Evolutionary conservation across 148 eudicot genomes (phyloP).

Genomic region (Fagopyrum tataricum): DNA sequence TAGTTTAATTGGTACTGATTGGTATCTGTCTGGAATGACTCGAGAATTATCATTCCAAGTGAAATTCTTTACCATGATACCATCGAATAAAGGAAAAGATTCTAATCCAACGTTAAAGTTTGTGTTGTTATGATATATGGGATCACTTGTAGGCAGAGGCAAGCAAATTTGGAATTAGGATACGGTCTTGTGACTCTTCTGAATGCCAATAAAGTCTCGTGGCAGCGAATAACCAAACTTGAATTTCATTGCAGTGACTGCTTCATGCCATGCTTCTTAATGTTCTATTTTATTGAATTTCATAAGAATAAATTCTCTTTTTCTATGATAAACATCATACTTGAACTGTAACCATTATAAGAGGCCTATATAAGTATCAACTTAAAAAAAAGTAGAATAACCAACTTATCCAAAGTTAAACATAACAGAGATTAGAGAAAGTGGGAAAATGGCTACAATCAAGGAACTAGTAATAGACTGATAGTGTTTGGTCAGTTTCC

Average conservation of each 20-base stretch:
- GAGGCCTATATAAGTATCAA: too few relatives aligned
- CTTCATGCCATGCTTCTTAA: neutral
- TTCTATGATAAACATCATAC: too few relatives aligned
- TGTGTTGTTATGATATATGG: neutral
- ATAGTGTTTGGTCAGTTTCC: too few relatives aligned
- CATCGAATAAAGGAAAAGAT: neutral
- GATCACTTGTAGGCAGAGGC: neutral
- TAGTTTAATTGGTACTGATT: neutral
- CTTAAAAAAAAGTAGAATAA: too few relatives aligned
- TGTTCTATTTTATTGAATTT: neutral
- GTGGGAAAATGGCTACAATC: too few relatives aligned
- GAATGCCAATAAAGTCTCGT: neutral
- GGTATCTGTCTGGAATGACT: neutral
- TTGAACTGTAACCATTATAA: too few relatives aligned
- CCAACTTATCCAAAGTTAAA: too few relatives aligned
- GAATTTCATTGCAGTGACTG: neutral
- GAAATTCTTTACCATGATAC: neutral
- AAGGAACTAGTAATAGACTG: too few relatives aligned
- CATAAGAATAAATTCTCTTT: too few relatives aligned
- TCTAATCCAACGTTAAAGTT: neutral
- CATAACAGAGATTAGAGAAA: too few relatives aligned
- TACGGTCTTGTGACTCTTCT: neutral
- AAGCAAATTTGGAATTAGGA: neutral
- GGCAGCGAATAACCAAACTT: constrained; percentile 1
- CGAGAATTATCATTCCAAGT: neutral